Conservation (phyloP, 176 grass and related monocot genomes). For the Hordeum marinum region DNA sequence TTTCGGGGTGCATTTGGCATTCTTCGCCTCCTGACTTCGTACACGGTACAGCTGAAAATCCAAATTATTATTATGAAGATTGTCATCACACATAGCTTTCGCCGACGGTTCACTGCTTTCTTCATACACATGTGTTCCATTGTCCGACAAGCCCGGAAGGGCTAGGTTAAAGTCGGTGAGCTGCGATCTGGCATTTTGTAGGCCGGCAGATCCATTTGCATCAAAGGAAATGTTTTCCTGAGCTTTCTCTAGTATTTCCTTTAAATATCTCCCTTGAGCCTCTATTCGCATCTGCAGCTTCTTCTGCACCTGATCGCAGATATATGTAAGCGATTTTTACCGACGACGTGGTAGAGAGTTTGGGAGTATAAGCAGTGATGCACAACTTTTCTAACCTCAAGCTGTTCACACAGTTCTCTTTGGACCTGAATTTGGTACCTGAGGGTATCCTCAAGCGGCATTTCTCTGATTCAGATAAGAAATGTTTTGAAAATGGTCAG, state of each 20-base stretch:
- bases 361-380: background rate
- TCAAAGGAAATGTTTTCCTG: slow-evolving; percentile 42
- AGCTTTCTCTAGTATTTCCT: slow-evolving; percentile 71
- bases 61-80: slow-evolving; percentile 38
- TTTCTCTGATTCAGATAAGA: slow-evolving; percentile 41
- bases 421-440: slow-evolving; percentile 74
- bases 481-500: background rate
- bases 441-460: slow-evolving; percentile 43
- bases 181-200: slow-evolving; percentile 40
- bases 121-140: slow-evolving; percentile 23
- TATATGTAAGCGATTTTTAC: background rate
- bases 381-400: slow-evolving; percentile 47
- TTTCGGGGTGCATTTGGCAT: slow-evolving; percentile 31
- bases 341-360: background rate
- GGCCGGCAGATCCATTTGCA: slow-evolving; percentile 25
- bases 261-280: slow-evolving; percentile 89
- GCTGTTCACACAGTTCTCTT: slow-evolving; percentile 64
- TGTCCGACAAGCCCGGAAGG: slow-evolving; percentile 42
- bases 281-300: slow-evolving; percentile 92
- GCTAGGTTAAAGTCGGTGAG: slow-evolving; percentile 48
- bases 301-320: slow-evolving; percentile 74
- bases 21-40: slow-evolving; percentile 30
- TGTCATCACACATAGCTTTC: slow-evolving; percentile 27
- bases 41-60: slow-evolving; percentile 36
- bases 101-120: slow-evolving; percentile 29